Percentiles rank a stretch among this genome's conserved stretches.
Evolutionary conservation across 495 filamentous ascomycete species (phyloP).

Genomic region (Rhizodiscina lignyota): DNA sequence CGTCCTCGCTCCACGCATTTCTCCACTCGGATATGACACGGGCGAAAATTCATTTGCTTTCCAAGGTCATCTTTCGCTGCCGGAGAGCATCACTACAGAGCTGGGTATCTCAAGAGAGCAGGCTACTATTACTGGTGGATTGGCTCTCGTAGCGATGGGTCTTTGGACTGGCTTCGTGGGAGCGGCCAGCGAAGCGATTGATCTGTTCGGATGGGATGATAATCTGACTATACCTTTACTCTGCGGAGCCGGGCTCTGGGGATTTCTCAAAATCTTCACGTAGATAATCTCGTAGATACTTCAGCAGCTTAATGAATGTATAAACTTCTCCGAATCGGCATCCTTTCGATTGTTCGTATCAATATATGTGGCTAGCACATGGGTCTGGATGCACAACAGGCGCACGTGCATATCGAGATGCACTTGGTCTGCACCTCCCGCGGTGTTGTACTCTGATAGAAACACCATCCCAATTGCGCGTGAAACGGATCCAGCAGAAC

Average conservation of each 20-base stretch:
- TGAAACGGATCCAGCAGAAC: too few relatives aligned
- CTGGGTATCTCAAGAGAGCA: constrained; percentile 23
- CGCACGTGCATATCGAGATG: too few relatives aligned
- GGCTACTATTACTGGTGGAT: constrained; percentile 41
- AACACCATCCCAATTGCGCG: too few relatives aligned
- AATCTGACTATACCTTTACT: constrained; percentile 92
- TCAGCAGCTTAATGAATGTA: too few relatives aligned
- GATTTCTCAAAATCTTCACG: constrained; percentile 83
- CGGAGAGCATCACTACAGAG: constrained; percentile 25
- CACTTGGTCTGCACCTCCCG: too few relatives aligned
- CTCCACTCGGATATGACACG: constrained; percentile 28
- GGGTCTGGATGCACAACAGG: too few relatives aligned
- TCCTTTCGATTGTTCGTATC: too few relatives aligned
- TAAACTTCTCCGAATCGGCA: too few relatives aligned
- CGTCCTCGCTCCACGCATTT: constrained; percentile 43
- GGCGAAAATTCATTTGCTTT: constrained; percentile 64
- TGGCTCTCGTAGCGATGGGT: constrained; percentile 74
- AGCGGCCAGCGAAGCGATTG: constrained; percentile 74
- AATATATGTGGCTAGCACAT: too few relatives aligned
- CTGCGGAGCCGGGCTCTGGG: constrained; percentile 81
- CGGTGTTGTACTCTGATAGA: too few relatives aligned
- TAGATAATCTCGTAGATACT: too few relatives aligned
- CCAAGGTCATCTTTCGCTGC: constrained; percentile 50
- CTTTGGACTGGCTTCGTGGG: constrained; percentile 76
- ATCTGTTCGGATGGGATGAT: constrained; percentile 87